phyloP scores from a whole-genome alignment of 2,329 filamentous ascomycete genomes.

The Seiridium unicorne region DNA sequence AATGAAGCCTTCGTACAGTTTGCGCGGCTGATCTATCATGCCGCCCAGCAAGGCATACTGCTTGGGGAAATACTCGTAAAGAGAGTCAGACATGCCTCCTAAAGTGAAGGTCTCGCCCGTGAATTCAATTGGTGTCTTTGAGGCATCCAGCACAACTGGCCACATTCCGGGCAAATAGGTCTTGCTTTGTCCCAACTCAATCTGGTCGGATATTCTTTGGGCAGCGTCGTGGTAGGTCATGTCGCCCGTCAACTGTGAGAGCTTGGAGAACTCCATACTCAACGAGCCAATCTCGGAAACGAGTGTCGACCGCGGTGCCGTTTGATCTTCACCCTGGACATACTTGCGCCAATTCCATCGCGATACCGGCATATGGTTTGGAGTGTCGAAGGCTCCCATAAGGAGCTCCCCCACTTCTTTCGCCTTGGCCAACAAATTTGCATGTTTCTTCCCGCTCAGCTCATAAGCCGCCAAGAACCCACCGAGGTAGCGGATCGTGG shows the following conservation, averaged over 20 bases:
- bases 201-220: conserved; percentile 53
- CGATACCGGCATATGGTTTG: conserved; percentile 63
- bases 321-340: conserved; percentile 42
- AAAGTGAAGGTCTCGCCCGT: conserved; percentile 52
- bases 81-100: conserved; percentile 55
- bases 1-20: conserved; percentile 45
- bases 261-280: conserved; percentile 60
- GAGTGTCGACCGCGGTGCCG: conserved; percentile 33
- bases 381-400: conserved; percentile 66
- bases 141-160: conserved; percentile 52
- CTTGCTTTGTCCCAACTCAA: conserved; percentile 51
- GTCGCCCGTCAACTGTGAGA: conserved; percentile 62
- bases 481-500: conserved; percentile 69
- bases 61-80: conserved; percentile 66
- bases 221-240: conserved; percentile 61
- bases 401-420: conserved; percentile 62
- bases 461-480: conserved; percentile 70
- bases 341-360: conserved; percentile 59
- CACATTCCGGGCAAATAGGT: conserved; percentile 62
- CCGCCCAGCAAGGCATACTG: conserved; percentile 68
- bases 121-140: conserved; percentile 55
- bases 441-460: conserved; percentile 52
- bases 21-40: conserved; percentile 45
- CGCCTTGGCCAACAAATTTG: conserved; percentile 59
- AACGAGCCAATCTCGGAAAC: conserved; percentile 57